A percentile compares a stretch with the other conserved stretches of the same genome.
Evolutionary conservation across 2,329 filamentous ascomycete genomes (phyloP).

Genomic region (Colletotrichum spinosum): DNA sequence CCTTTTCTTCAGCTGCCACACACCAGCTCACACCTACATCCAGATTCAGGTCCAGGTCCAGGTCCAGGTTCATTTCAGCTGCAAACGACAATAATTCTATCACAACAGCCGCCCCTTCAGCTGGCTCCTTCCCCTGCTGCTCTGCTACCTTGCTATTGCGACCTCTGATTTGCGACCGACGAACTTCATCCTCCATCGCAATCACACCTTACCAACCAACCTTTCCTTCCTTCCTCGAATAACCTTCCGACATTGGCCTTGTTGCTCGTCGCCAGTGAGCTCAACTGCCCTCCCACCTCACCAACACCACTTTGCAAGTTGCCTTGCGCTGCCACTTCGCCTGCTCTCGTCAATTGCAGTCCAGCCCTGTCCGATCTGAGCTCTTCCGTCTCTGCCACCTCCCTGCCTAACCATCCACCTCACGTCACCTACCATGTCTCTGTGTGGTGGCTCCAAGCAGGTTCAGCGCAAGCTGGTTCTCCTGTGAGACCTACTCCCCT

Average conservation of each 20-base stretch:
- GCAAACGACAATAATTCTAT: constrained; percentile 13
- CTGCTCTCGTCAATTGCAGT: constrained; percentile 7
- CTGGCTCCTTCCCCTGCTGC: constrained; percentile 10
- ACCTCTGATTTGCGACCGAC: background rate
- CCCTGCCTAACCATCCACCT: background rate
- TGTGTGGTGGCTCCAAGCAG: constrained; percentile 81
- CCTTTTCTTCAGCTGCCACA: constrained; percentile 16
- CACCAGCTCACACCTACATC: constrained; percentile 4
- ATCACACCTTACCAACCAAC: background rate
- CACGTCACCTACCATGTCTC: constrained; percentile 36
- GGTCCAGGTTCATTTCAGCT: background rate
- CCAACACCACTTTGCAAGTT: background rate
- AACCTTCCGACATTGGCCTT: background rate
- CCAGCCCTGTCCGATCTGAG: background rate
- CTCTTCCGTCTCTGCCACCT: background rate
- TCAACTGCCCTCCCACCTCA: background rate
- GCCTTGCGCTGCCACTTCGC: background rate
- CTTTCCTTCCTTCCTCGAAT: no score
- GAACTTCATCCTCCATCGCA: constrained; percentile 3
- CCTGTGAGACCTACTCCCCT: constrained; percentile 69
- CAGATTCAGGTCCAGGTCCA: background rate
- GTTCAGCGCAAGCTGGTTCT: constrained; percentile 97
- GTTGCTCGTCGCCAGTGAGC: constrained; percentile 6
- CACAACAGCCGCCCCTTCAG: background rate
- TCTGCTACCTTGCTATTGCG: no score